phyloP scores from a whole-genome alignment of 805 yeast species.

The Hanseniaspora occidentalis region DNA sequence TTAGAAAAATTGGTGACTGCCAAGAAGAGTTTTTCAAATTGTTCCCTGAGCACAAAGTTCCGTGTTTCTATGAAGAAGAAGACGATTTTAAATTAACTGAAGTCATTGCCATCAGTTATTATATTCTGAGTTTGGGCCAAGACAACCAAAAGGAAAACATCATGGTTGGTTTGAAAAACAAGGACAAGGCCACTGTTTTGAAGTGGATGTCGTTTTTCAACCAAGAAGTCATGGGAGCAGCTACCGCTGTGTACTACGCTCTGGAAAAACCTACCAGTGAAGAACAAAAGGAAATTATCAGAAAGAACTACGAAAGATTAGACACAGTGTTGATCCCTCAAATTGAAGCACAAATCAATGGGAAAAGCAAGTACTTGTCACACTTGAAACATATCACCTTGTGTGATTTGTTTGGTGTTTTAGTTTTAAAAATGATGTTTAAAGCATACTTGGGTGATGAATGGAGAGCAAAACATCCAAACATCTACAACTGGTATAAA shows the following conservation, averaged over 20 bases:
- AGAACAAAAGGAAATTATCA: background rate
- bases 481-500: slow-evolving; percentile 58
- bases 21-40: background rate
- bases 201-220: slow-evolving; percentile 71
- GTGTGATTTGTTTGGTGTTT: slow-evolving; percentile 17
- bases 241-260: background rate
- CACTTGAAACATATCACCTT: slow-evolving; percentile 37
- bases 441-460: slow-evolving; percentile 45
- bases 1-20: background rate
- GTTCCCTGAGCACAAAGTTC: background rate
- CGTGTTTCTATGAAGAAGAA: background rate
- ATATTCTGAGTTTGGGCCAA: slow-evolving; percentile 17
- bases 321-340: background rate
- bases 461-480: slow-evolving; percentile 53
- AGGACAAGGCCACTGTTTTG: slow-evolving; percentile 38
- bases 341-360: background rate
- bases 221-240: slow-evolving; percentile 9
- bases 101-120: slow-evolving; percentile 47
- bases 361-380: background rate
- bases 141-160: background rate
- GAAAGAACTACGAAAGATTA: background rate
- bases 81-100: slow-evolving; percentile 52
- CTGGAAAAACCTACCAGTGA: background rate
- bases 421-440: slow-evolving; percentile 23
- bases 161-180: background rate